These are phyloP conservation scores for Penicillium digitatum DNA, from an alignment of 2,329 filamentous ascomycete genomes.

Conservation along the genomic window DNA sequence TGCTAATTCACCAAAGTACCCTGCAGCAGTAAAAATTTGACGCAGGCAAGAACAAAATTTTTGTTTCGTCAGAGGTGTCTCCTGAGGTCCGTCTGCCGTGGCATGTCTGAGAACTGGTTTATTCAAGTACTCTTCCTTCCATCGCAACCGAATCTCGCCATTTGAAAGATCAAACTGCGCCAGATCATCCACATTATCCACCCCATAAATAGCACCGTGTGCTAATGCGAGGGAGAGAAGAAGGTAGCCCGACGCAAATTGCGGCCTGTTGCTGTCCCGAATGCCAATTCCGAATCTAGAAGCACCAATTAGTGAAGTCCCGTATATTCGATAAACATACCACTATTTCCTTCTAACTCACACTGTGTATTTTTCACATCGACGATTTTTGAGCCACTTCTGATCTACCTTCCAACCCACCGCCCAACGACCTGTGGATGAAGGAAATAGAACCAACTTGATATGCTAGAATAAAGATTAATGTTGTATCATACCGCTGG, in stretches of 20 bases:
- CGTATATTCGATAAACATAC: neutral
- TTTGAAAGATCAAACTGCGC: constrained; percentile 2
- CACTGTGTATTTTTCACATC: neutral
- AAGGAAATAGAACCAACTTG: constrained; percentile 2
- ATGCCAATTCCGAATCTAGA: constrained; percentile 7
- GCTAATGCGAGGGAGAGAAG: neutral
- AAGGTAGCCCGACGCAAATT: constrained; percentile 1
- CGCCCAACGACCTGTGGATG: neutral
- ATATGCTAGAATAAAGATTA: constrained; percentile 2
- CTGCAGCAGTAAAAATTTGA: neutral
- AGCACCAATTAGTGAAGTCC: neutral
- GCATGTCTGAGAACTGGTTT: constrained; percentile 1
- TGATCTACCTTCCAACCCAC: neutral
- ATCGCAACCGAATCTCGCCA: constrained; percentile 1
- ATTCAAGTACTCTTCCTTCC: neutral
- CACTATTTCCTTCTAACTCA: neutral
- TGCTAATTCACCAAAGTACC: neutral
- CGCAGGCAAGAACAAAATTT: neutral
- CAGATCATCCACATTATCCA: neutral
- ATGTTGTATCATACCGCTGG: neutral
- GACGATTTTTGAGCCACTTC: neutral
- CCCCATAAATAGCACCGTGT: neutral
- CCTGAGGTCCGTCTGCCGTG: neutral
- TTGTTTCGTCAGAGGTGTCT: constrained; percentile 2
- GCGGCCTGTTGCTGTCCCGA: neutral